phyloP scores from a whole-genome alignment of 75 land plant genomes.

The Pinus tabuliformis region DNA sequence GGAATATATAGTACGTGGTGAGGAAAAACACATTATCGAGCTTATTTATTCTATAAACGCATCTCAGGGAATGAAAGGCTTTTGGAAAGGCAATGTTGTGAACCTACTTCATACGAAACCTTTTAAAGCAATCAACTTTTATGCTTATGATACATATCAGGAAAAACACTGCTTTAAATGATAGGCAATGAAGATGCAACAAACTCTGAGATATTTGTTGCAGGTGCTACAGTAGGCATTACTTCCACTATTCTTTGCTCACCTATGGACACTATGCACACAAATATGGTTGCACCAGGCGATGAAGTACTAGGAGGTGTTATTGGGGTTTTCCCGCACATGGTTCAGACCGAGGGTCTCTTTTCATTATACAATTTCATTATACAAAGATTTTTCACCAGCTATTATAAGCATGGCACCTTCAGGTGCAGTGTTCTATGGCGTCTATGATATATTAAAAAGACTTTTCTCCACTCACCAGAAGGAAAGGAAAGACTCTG shows the following conservation, averaged over 20 bases:
- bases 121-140: conserved; percentile 87
- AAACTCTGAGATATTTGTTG: conserved; percentile 72
- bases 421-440: conserved; percentile 87
- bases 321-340: conserved; percentile 63
- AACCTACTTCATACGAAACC: conserved; percentile 94
- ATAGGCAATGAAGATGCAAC: conserved; percentile 59
- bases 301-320: conserved; percentile 88
- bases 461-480: conserved; percentile 67
- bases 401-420: conserved; percentile 78
- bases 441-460: conserved; percentile 87
- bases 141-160: conserved; percentile 70
- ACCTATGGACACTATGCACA: conserved; percentile 88
- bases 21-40: too few relatives aligned
- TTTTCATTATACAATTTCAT: too few relatives aligned
- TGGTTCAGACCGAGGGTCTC: conserved; percentile 76
- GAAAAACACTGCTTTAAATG: conserved; percentile 21
- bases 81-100: conserved; percentile 89
- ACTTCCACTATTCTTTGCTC: conserved; percentile 80
- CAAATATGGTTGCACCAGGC: conserved; percentile 84
- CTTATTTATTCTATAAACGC: conserved; percentile 55
- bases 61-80: conserved; percentile 76
- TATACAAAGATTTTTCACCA: conserved; percentile 69
- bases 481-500: conserved; percentile 60
- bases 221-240: conserved; percentile 89
- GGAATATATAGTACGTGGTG: conserved; percentile 29